Conservation (phyloP, 164 flowering plant genomes). For the Nymphaea thermarum region DNA sequence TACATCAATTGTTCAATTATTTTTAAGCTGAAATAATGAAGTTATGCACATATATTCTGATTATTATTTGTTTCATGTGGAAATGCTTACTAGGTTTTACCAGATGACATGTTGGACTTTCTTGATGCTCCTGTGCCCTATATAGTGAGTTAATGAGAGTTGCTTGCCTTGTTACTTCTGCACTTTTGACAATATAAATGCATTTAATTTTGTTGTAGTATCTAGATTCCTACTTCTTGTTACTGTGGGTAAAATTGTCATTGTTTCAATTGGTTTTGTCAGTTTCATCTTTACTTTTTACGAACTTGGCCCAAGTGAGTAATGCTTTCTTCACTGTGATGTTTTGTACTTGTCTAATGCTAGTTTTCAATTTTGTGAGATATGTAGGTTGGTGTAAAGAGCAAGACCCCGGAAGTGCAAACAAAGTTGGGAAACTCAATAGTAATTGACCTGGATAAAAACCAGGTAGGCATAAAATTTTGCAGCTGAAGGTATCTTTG, state of each 20-base stretch:
- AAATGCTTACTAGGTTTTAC: constrained; percentile 56
- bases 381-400: constrained; percentile 86
- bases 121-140: constrained; percentile 99
- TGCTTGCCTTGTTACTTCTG: not conserved
- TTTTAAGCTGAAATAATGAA: too few species aligned
- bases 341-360: too few species aligned
- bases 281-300: too few species aligned
- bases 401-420: constrained; percentile 71
- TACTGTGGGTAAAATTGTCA: too few species aligned
- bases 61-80: too few species aligned
- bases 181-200: not conserved
- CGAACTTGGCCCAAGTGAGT: too few species aligned
- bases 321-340: too few species aligned
- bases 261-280: too few species aligned
- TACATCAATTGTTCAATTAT: too few species aligned
- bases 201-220: not conserved
- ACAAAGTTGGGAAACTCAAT: constrained; percentile 67
- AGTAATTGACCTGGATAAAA: constrained; percentile 76
- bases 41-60: too few species aligned
- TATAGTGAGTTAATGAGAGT: constrained; percentile 47
- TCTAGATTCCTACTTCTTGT: not conserved
- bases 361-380: not conserved
- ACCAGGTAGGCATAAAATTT: constrained; percentile 48
- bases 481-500: too few species aligned
- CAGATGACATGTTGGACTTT: constrained; percentile 97